Conservation (phyloP, 768 basidiomycete genomes). For the Lepiota brunneoincarnata region DNA sequence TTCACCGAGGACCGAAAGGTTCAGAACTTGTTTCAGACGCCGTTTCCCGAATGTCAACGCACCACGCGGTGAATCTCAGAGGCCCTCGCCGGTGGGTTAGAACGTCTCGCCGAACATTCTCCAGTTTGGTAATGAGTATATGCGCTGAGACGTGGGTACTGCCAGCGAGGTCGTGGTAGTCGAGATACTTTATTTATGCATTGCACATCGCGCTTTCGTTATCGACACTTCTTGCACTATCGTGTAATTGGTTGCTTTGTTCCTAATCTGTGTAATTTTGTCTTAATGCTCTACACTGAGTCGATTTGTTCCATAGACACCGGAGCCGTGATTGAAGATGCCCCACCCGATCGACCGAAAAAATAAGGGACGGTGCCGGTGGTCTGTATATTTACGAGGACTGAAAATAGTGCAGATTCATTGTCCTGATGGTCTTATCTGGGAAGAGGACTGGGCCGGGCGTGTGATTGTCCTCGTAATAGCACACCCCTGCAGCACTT, state of each 20-base stretch:
- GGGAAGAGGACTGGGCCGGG: no score
- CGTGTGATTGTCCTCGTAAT: neutral
- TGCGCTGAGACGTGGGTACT: neutral
- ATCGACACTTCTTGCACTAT: neutral
- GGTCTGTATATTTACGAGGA: neutral
- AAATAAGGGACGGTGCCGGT: neutral
- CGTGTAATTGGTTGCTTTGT: neutral
- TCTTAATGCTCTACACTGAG: neutral
- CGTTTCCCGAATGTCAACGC: slow-evolving; percentile 39
- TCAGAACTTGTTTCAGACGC: slow-evolving; percentile 46
- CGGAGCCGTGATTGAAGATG: neutral
- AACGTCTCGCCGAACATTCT: neutral
- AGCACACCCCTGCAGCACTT: neutral
- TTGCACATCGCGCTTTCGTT: slow-evolving; percentile 1
- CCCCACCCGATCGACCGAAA: neutral
- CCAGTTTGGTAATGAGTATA: neutral
- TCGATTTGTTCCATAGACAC: slow-evolving; percentile 8
- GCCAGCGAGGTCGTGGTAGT: slow-evolving; percentile 13
- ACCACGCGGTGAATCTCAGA: slow-evolving; percentile 26
- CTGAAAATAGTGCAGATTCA: slow-evolving; percentile 8
- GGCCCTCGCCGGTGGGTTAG: neutral
- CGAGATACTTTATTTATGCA: slow-evolving; percentile 6
- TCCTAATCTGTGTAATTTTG: neutral
- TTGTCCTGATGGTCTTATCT: neutral
- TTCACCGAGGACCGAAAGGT: slow-evolving; percentile 40